phyloP scores from a whole-genome alignment of 208 protist genomes.

The Crithidia expoeki region DNA sequence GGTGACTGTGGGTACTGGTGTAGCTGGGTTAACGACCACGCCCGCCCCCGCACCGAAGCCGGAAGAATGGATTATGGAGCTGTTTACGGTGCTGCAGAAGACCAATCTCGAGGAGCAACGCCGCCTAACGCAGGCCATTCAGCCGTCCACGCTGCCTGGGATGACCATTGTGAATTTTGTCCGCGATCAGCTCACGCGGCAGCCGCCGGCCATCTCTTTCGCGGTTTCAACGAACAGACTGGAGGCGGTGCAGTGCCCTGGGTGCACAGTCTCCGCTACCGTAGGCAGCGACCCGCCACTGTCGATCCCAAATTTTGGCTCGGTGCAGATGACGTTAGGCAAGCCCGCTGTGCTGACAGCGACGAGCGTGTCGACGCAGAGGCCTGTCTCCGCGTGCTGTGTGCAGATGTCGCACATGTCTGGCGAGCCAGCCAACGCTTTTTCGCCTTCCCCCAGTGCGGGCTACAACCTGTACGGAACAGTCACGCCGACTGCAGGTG shows the following conservation, averaged over 20 bases:
- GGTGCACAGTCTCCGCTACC: slow-evolving; percentile 57
- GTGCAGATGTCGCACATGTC: slow-evolving; percentile 36
- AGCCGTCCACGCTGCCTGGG: slow-evolving; percentile 40
- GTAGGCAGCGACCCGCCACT: slow-evolving; percentile 53
- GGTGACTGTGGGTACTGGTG: too few species aligned
- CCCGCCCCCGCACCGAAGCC: slow-evolving; percentile 5
- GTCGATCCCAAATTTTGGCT: slow-evolving; percentile 43
- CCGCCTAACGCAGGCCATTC: slow-evolving; percentile 47
- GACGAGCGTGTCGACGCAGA: slow-evolving; percentile 39
- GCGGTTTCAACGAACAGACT: slow-evolving; percentile 34
- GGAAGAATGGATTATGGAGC: slow-evolving; percentile 60
- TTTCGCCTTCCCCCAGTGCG: background rate
- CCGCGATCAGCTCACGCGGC: slow-evolving; percentile 54
- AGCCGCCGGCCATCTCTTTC: slow-evolving; percentile 68
- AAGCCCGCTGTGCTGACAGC: slow-evolving; percentile 50
- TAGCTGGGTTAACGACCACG: too few species aligned
- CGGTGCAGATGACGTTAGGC: slow-evolving; percentile 39
- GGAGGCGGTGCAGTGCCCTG: slow-evolving; percentile 59
- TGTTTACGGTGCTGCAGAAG: slow-evolving; percentile 52
- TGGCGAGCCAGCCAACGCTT: background rate
- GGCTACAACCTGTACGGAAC: slow-evolving; percentile 16
- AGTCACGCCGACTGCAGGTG: background rate
- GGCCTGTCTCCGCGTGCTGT: slow-evolving; percentile 43
- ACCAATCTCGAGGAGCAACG: slow-evolving; percentile 48
- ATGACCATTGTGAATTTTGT: slow-evolving; percentile 61